phyloP scores from a whole-genome alignment of 192 early-diverging fungal genomes.

The Spinellus fusiger region DNA sequence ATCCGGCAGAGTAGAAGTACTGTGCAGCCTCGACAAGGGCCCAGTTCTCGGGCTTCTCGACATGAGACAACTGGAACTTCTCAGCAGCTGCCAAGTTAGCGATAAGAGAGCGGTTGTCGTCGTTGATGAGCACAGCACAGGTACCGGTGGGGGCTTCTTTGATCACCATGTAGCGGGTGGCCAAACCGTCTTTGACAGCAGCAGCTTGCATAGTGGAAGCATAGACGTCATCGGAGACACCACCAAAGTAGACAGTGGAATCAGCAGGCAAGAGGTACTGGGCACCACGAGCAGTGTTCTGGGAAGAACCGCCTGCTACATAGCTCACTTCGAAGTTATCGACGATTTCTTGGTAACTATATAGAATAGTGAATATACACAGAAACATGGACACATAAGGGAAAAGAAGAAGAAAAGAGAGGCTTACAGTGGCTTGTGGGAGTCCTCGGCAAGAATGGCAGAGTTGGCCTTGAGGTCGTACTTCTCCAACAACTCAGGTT shows the following conservation, averaged over 20 bases:
- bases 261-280: slow-evolving; percentile 84
- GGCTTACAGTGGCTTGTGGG: slow-evolving; percentile 79
- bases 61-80: slow-evolving; percentile 57
- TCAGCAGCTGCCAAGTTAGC: slow-evolving; percentile 96
- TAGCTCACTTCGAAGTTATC: slow-evolving; percentile 67
- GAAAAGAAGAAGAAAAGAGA: neutral
- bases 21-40: slow-evolving; percentile 77
- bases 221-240: slow-evolving; percentile 83
- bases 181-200: slow-evolving; percentile 78
- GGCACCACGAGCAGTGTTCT: slow-evolving; percentile 90
- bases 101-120: slow-evolving; percentile 77
- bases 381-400: neutral
- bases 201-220: slow-evolving; percentile 67
- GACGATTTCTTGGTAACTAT: slow-evolving; percentile 74
- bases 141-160: slow-evolving; percentile 81
- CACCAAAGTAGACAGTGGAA: slow-evolving; percentile 90
- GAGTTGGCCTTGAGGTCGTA: slow-evolving; percentile 88
- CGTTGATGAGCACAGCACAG: slow-evolving; percentile 95
- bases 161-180: slow-evolving; percentile 82
- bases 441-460: slow-evolving; percentile 88
- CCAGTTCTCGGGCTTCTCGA: slow-evolving; percentile 72
- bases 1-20: slow-evolving; percentile 92
- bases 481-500: slow-evolving; percentile 70
- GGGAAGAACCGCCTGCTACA: slow-evolving; percentile 94
- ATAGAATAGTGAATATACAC: neutral